phyloP scores from a whole-genome alignment of 192 early-diverging fungal species.

The Coemansia sp. region DNA sequence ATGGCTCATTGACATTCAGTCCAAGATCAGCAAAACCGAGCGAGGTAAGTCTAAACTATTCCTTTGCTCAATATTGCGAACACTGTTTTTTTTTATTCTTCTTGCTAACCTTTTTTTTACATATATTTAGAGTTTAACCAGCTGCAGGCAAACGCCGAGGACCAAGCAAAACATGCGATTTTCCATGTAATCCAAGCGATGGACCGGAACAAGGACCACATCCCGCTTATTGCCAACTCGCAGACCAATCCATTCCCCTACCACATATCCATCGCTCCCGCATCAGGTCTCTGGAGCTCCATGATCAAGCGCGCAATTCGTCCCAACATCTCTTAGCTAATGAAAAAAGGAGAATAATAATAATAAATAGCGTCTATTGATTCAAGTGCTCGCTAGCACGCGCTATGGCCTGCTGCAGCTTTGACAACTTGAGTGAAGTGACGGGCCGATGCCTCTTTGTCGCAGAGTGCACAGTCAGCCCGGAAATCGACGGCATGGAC shows the following conservation, averaged over 20 bases:
- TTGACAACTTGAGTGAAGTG: slow-evolving; percentile 17
- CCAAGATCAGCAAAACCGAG: slow-evolving; percentile 13
- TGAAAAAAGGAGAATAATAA: not conserved
- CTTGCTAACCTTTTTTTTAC: not conserved
- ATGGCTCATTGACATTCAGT: slow-evolving; percentile 32
- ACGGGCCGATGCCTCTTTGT: slow-evolving; percentile 24
- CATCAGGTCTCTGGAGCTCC: slow-evolving; percentile 47
- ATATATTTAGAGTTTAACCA: slow-evolving; percentile 14
- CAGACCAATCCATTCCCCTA: slow-evolving; percentile 48
- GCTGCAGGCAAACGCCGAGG: slow-evolving; percentile 23
- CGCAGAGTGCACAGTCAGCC: slow-evolving; percentile 17
- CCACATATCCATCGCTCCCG: slow-evolving; percentile 41
- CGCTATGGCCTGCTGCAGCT: slow-evolving; percentile 39
- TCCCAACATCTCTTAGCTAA: slow-evolving; percentile 15
- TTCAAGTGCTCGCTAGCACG: slow-evolving; percentile 36
- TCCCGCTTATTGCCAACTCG: slow-evolving; percentile 41
- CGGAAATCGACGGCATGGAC: slow-evolving; percentile 19
- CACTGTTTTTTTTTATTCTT: not conserved
- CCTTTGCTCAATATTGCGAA: no score
- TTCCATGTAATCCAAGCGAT: slow-evolving; percentile 36
- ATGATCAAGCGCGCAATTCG: slow-evolving; percentile 55
- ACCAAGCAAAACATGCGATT: slow-evolving; percentile 35
- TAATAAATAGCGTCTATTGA: not conserved
- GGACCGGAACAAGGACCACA: slow-evolving; percentile 51
- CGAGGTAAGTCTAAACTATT: slow-evolving; percentile 5